Evolutionary conservation across 805 yeast species (phyloP).

Genomic region (Priceomyces medius): DNA sequence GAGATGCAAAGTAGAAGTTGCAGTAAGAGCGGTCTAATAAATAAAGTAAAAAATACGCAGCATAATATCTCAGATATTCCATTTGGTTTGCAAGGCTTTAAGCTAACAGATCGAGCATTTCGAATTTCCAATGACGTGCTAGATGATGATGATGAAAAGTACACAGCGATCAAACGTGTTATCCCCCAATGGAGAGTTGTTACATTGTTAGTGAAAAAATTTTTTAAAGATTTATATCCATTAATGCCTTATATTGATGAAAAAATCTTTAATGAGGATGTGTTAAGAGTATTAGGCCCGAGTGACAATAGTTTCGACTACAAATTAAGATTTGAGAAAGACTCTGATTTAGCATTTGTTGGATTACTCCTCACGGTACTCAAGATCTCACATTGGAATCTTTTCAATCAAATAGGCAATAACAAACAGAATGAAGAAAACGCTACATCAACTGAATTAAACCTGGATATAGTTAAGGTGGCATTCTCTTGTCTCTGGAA

Average conservation of each 20-base stretch:
- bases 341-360: background rate
- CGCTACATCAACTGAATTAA: background rate
- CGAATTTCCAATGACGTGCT: background rate
- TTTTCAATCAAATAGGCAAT: background rate
- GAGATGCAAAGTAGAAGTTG: background rate
- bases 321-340: background rate
- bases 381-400: background rate
- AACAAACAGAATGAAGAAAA: background rate
- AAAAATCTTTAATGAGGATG: conserved; percentile 16
- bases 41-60: background rate
- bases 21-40: background rate
- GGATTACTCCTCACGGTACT: background rate
- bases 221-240: conserved; percentile 24
- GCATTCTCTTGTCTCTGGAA: background rate
- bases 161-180: conserved; percentile 16
- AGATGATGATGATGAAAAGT: conserved; percentile 8
- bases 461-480: background rate
- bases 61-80: background rate
- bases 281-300: conserved; percentile 22
- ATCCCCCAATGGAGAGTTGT: conserved; percentile 26
- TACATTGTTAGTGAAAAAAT: conserved; percentile 25
- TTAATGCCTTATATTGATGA: conserved; percentile 31
- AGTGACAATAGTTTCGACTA: background rate
- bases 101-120: background rate
- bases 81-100: background rate